Conservation (phyloP, 2,329 filamentous ascomycete species). For the Amauroascus niger region DNA sequence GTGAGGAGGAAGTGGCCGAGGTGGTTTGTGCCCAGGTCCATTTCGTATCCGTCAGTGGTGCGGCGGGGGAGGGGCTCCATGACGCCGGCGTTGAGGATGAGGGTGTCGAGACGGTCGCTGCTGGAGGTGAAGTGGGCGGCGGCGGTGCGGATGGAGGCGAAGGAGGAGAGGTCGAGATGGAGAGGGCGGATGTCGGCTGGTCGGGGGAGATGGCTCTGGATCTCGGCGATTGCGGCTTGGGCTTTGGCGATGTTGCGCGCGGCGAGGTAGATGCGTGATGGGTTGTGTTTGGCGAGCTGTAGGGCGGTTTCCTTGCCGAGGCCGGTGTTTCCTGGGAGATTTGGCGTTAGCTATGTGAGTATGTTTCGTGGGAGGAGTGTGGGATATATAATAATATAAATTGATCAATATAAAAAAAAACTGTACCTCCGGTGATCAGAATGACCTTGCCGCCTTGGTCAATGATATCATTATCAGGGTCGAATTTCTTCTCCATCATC, state of each 20-base stretch:
- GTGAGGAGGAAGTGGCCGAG: constrained; percentile 40
- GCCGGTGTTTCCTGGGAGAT: constrained; percentile 4
- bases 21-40: constrained; percentile 41
- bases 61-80: constrained; percentile 34
- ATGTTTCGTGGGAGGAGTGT: not conserved
- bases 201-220: constrained; percentile 24
- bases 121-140: constrained; percentile 35
- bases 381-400: not conserved
- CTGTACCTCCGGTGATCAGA: constrained; percentile 43
- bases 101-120: constrained; percentile 36
- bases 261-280: constrained; percentile 45
- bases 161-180: constrained; percentile 43
- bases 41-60: constrained; percentile 37
- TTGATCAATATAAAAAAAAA: too few species aligned
- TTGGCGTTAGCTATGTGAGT: not conserved
- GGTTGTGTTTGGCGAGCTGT: constrained; percentile 41
- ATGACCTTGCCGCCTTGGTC: constrained; percentile 43
- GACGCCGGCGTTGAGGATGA: constrained; percentile 41
- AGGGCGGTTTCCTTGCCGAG: constrained; percentile 39
- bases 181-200: constrained; percentile 38
- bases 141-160: constrained; percentile 40
- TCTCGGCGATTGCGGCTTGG: constrained; percentile 37
- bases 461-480: constrained; percentile 38
- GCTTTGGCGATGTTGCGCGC: constrained; percentile 40
- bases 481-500: constrained; percentile 23